Conservation (phyloP, 139 green algal species). For the Chlamydomonas incerta region DNA sequence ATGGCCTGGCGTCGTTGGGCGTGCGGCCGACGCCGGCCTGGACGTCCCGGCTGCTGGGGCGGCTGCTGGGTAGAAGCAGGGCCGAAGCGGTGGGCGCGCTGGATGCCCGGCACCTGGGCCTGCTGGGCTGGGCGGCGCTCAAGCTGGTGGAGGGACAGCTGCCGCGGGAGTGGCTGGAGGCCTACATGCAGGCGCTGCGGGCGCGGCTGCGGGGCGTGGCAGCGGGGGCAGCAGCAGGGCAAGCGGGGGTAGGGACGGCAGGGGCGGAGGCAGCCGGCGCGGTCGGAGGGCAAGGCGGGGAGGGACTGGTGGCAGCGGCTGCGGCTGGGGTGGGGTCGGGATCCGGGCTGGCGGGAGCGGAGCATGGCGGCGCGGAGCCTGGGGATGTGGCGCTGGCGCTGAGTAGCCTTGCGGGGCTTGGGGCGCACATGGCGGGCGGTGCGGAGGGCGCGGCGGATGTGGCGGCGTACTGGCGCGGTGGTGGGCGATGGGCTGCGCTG, state of each 20-base stretch:
- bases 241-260: not conserved
- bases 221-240: not conserved
- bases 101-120: not conserved
- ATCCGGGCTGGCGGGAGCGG: too few relatives aligned
- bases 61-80: not conserved
- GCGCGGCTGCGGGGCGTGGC: not conserved
- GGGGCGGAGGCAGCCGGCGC: not conserved
- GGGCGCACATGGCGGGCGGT: not conserved
- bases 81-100: not conserved
- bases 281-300: not conserved
- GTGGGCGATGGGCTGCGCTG: constrained; percentile 1
- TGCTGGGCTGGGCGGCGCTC: constrained; percentile 18
- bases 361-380: not conserved
- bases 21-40: not conserved
- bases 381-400: constrained; percentile 25
- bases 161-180: not conserved
- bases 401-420: constrained; percentile 24
- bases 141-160: constrained; percentile 1
- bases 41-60: constrained; percentile 16
- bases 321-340: not conserved
- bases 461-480: not conserved
- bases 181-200: not conserved
- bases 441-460: not conserved
- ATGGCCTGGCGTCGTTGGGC: constrained; percentile 5
- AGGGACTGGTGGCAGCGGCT: not conserved